These are phyloP conservation scores for Picocystis sp. DNA, from an alignment of 163 green algal genomes.

Conservation along the genomic window DNA sequence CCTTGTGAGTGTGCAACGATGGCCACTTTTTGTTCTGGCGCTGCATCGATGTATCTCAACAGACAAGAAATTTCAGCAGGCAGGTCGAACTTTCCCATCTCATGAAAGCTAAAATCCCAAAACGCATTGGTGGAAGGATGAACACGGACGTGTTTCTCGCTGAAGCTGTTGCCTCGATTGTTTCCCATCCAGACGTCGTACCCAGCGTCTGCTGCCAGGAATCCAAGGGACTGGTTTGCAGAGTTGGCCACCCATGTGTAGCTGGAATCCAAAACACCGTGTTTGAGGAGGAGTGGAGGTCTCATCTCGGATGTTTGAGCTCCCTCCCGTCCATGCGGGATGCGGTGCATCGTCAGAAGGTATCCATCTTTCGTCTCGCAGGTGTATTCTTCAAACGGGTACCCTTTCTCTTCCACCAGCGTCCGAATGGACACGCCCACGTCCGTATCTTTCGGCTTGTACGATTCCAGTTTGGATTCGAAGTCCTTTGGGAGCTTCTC, in stretches of 20 bases:
- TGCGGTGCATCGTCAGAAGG: constrained; percentile 38
- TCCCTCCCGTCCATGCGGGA: constrained; percentile 19
- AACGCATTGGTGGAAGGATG: constrained; percentile 20
- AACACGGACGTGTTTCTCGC: constrained; percentile 28
- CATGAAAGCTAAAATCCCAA: constrained; percentile 56
- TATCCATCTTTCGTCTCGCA: constrained; percentile 43
- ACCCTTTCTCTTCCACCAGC: constrained; percentile 35
- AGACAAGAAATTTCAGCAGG: constrained; percentile 29
- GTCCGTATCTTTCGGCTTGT: no score
- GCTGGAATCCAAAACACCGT: constrained; percentile 1
- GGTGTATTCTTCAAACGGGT: constrained; percentile 35
- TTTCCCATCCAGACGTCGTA: constrained; percentile 68
- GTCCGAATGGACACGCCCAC: no score
- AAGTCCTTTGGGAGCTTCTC: no score
- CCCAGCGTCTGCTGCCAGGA: constrained; percentile 5
- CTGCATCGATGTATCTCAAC: constrained; percentile 13
- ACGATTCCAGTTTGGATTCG: no score
- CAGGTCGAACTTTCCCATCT: constrained; percentile 38
- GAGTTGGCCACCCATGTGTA: constrained; percentile 2
- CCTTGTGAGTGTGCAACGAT: constrained; percentile 46
- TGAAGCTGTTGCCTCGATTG: constrained; percentile 46
- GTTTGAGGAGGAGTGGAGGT: not conserved
- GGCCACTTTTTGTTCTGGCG: constrained; percentile 6
- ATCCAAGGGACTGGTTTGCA: constrained; percentile 1
- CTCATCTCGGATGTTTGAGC: not conserved